Conservation (phyloP, 1,284 basidiomycete genomes). For the Abortiporus biennis region DNA sequence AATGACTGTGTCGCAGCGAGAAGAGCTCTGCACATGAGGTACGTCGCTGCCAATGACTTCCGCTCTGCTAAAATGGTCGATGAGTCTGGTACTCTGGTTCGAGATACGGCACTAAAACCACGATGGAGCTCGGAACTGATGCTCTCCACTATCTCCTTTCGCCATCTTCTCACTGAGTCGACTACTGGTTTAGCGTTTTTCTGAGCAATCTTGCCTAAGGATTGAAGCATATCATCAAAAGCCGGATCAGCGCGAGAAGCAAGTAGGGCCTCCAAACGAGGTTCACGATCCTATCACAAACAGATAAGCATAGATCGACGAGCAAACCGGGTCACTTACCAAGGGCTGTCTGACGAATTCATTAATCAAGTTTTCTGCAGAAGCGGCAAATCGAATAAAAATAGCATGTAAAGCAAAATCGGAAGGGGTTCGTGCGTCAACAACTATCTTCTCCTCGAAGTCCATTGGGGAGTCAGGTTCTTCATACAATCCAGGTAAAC, state of each 20-base stretch:
- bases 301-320: not conserved
- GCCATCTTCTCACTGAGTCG: constrained; percentile 86
- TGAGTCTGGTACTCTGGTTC: constrained; percentile 39
- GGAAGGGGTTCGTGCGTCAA: constrained; percentile 73
- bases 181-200: constrained; percentile 83
- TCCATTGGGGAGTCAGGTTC: constrained; percentile 50
- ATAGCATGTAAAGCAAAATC: constrained; percentile 85
- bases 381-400: constrained; percentile 77
- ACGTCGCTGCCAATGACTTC: constrained; percentile 78
- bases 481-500: constrained; percentile 32
- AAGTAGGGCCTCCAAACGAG: constrained; percentile 58
- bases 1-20: constrained; percentile 72
- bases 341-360: constrained; percentile 62
- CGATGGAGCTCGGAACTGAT: constrained; percentile 50
- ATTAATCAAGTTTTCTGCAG: constrained; percentile 75
- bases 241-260: constrained; percentile 67
- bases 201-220: constrained; percentile 82
- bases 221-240: constrained; percentile 78
- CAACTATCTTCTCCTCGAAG: constrained; percentile 55
- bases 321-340: constrained; percentile 36
- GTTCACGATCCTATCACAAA: constrained; percentile 55
- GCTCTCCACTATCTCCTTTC: constrained; percentile 67
- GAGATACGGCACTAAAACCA: constrained; percentile 31
- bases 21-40: constrained; percentile 84
- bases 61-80: constrained; percentile 63